phyloP scores from a whole-genome alignment of 345 rosid species.

The Rhodamnia rubescens region DNA sequence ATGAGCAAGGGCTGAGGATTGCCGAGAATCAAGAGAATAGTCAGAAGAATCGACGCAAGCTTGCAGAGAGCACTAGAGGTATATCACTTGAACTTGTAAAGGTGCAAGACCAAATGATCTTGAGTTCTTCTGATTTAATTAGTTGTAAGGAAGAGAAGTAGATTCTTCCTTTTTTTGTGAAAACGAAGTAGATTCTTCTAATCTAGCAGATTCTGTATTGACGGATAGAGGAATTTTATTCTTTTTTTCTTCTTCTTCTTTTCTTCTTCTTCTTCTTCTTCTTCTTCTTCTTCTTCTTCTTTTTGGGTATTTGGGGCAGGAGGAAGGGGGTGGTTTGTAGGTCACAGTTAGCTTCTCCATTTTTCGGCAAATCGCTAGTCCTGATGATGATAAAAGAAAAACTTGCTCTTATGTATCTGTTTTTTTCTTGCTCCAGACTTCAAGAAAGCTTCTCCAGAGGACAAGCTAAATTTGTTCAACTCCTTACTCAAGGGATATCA shows the following conservation, averaged over 20 bases:
- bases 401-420: too few relatives aligned
- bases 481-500: constrained; percentile 92
- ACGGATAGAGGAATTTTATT: not conserved
- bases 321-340: not conserved
- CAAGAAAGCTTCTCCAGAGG: constrained; percentile 90
- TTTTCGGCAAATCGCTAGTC: not conserved
- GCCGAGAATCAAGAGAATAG: constrained; percentile 98
- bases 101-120: not conserved
- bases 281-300: too few relatives aligned
- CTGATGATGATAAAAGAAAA: not conserved
- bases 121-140: not conserved
- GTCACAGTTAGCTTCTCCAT: not conserved
- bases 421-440: constrained; percentile 40
- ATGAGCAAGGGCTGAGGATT: constrained; percentile 90
- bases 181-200: not conserved
- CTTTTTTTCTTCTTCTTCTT: too few relatives aligned
- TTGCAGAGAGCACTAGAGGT: constrained; percentile 99
- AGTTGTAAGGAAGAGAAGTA: not conserved
- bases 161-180: not conserved
- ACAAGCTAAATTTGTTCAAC: constrained; percentile 74
- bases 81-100: not conserved
- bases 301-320: too few relatives aligned
- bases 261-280: too few relatives aligned
- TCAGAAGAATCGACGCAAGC: constrained; percentile 86
- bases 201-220: not conserved